Percentiles rank a stretch among this genome's conserved stretches.
Evolutionary conservation across 176 grass and related monocot genomes (phyloP).

Genomic region (Dactylis glomerata): DNA sequence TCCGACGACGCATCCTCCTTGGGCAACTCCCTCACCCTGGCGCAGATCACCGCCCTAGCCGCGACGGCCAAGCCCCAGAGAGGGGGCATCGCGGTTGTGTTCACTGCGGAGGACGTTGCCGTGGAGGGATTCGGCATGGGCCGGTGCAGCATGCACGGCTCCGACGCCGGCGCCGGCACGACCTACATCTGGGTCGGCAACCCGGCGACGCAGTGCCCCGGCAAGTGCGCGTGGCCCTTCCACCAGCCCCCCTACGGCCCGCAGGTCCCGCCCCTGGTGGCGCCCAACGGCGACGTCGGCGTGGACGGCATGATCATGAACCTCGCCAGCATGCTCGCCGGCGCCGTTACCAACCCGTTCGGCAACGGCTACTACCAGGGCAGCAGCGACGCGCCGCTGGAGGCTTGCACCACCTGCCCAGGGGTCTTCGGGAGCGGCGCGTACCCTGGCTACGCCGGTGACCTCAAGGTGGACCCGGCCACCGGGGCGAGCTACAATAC

Average conservation of each 20-base stretch:
- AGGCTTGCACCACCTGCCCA: conserved; percentile 52
- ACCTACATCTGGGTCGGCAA: conserved; percentile 62
- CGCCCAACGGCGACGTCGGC: conserved; percentile 71
- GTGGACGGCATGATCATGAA: conserved; percentile 71
- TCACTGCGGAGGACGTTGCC: conserved; percentile 62
- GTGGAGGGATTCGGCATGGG: conserved; percentile 67
- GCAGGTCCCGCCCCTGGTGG: conserved; percentile 43
- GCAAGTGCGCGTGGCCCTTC: conserved; percentile 81
- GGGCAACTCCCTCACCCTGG: conserved; percentile 55
- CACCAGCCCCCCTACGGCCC: conserved; percentile 72
- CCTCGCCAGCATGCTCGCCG: conserved; percentile 64
- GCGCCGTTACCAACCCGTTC: conserved; percentile 62
- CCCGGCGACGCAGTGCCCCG: conserved; percentile 61
- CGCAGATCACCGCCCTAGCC: conserved; percentile 52
- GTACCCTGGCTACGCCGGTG: conserved; percentile 67
- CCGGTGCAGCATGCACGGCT: conserved; percentile 55
- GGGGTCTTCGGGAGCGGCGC: conserved; percentile 54
- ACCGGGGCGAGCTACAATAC: conserved; percentile 68
- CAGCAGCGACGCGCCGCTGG: conserved; percentile 43
- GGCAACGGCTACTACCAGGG: conserved; percentile 77
- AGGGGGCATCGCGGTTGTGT: conserved; percentile 46
- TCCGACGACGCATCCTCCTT: conserved; percentile 53
- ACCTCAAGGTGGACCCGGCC: conserved; percentile 41
- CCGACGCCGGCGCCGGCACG: conserved; percentile 45
- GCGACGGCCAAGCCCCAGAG: neutral